A percentile compares a stretch with the other conserved stretches of the same genome.
These are phyloP conservation scores for Amaranthus cruentus DNA, from an alignment of 148 eudicot species.

Conservation along the genomic window DNA sequence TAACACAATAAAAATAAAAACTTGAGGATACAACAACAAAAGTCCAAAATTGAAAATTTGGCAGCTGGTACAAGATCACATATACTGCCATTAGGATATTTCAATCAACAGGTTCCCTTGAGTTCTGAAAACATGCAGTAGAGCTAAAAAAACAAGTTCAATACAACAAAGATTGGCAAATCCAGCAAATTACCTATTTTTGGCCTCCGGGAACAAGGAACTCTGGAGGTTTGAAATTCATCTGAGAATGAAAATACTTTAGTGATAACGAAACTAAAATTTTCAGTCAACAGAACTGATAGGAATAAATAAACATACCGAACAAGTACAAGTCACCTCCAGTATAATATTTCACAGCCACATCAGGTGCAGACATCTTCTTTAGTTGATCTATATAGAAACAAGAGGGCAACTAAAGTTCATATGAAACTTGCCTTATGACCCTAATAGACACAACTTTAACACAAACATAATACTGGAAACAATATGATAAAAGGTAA, in stretches of 20 bases:
- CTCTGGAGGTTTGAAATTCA: slow-evolving; percentile 94
- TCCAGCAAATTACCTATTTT: slow-evolving; percentile 50
- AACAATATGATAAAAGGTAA: too few relatives aligned
- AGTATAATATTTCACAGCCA: slow-evolving; percentile 89
- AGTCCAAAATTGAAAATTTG: neutral
- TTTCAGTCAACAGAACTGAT: slow-evolving; percentile 4
- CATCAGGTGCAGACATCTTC: slow-evolving; percentile 65
- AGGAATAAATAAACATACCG: slow-evolving; percentile 50
- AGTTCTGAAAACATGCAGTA: neutral
- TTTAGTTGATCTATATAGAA: slow-evolving; percentile 58
- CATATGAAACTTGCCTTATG: too few relatives aligned
- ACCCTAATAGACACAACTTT: too few relatives aligned
- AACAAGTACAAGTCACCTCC: slow-evolving; percentile 87
- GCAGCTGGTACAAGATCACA: neutral
- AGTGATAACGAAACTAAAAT: slow-evolving; percentile 7
- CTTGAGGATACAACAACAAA: neutral
- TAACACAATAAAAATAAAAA: neutral
- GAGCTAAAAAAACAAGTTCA: neutral
- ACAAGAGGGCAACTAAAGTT: neutral
- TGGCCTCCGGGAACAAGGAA: slow-evolving; percentile 83
- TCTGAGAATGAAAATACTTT: slow-evolving; percentile 37
- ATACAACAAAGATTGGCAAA: neutral
- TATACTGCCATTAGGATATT: neutral
- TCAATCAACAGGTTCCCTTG: neutral
- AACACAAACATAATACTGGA: too few relatives aligned